These are phyloP conservation scores for Debaryomyces tyrocola DNA, from an alignment of 805 yeast genomes.

Conservation along the genomic window DNA sequence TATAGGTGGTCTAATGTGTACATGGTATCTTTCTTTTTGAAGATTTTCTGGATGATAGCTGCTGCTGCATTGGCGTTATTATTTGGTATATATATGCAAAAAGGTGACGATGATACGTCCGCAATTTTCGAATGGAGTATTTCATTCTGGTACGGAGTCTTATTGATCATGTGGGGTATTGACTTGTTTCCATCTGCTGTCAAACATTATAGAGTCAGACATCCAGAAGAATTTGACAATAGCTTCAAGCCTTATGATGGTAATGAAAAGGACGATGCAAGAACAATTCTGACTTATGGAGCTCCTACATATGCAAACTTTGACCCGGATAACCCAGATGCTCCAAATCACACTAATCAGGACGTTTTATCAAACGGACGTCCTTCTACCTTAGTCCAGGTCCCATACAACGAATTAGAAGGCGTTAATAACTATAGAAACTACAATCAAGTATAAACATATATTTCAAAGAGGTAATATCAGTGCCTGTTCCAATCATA, in stretches of 20 bases:
- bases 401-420: not conserved
- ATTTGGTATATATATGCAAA: conserved; percentile 51
- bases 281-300: conserved; percentile 17
- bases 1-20: conserved; percentile 39
- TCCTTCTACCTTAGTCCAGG: not conserved
- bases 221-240: conserved; percentile 27
- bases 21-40: conserved; percentile 51
- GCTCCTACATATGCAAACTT: conserved; percentile 16
- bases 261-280: conserved; percentile 11
- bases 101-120: conserved; percentile 42
- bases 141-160: conserved; percentile 80
- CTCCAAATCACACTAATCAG: not conserved
- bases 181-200: conserved; percentile 70
- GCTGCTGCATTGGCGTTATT: conserved; percentile 70
- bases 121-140: conserved; percentile 84
- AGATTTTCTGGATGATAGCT: conserved; percentile 61
- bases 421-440: not conserved
- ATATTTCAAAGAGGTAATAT: too few species aligned
- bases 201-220: conserved; percentile 27
- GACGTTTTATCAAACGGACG: not conserved
- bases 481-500: too few species aligned
- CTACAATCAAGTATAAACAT: not conserved
- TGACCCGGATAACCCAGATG: not conserved
- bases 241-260: conserved; percentile 7
- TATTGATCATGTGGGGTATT: conserved; percentile 59